These are phyloP conservation scores for Coniophora puteana DNA, from an alignment of 1,284 basidiomycete genomes.

Conservation along the genomic window DNA sequence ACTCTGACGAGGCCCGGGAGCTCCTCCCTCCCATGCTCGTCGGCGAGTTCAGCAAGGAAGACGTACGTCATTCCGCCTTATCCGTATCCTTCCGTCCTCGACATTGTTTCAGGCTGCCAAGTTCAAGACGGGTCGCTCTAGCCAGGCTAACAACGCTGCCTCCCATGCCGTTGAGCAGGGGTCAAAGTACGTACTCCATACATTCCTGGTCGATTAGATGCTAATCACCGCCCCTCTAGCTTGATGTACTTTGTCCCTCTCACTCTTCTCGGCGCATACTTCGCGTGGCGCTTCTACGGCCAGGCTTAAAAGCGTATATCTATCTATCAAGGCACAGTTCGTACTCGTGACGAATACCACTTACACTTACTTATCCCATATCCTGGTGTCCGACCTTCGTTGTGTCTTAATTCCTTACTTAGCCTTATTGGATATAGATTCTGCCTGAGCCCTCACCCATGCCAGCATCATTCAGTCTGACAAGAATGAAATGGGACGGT, in stretches of 20 bases:
- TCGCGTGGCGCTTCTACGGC: conserved; percentile 76
- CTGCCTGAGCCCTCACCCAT: no score
- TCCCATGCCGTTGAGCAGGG: conserved; percentile 55
- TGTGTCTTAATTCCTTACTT: conserved; percentile 13
- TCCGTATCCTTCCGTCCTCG: not conserved
- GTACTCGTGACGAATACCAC: no score
- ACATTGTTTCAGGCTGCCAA: conserved; percentile 36
- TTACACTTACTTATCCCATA: no score
- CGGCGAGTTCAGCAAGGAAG: conserved; percentile 73
- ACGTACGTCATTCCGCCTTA: conserved; percentile 42
- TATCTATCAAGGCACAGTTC: not conserved
- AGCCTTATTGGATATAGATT: conserved; percentile 14
- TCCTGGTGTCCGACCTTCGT: conserved; percentile 9
- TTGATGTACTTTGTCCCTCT: conserved; percentile 80
- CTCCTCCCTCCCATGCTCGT: conserved; percentile 77
- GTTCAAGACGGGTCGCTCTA: conserved; percentile 45
- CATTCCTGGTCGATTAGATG: not conserved
- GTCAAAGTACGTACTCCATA: conserved; percentile 54
- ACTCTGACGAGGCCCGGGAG: conserved; percentile 97
- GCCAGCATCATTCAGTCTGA: no score
- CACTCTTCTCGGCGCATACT: conserved; percentile 71
- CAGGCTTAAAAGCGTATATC: conserved; percentile 9
- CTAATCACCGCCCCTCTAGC: conserved; percentile 31
- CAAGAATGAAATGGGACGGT: no score
- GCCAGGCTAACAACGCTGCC: conserved; percentile 34